Evolutionary conservation across 2,329 filamentous ascomycete genomes (phyloP).

Genomic region (Fusarium neocosmosporiellum): DNA sequence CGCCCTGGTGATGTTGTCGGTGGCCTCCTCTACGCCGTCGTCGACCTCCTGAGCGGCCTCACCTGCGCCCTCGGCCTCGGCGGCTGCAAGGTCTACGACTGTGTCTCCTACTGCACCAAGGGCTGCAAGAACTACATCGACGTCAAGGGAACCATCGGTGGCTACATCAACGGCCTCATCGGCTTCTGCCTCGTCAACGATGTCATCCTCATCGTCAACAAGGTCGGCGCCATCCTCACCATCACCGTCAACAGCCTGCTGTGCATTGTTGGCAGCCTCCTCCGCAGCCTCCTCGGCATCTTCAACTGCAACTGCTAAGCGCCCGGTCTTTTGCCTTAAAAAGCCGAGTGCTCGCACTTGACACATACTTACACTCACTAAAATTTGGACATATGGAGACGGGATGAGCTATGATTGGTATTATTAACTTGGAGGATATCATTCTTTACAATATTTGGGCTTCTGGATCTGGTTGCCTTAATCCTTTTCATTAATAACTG

Average conservation of each 20-base stretch:
- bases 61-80: conserved; percentile 48
- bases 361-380: conserved; percentile 14
- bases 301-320: conserved; percentile 51
- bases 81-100: conserved; percentile 49
- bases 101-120: conserved; percentile 52
- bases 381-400: conserved; percentile 5
- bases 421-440: conserved; percentile 21
- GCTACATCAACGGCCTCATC: conserved; percentile 43
- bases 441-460: neutral
- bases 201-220: conserved; percentile 44
- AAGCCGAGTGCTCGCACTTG: neutral
- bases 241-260: conserved; percentile 47
- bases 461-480: neutral
- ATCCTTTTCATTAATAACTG: conserved; percentile 16
- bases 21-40: conserved; percentile 39
- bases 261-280: conserved; percentile 48
- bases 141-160: conserved; percentile 45
- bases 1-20: conserved; percentile 41
- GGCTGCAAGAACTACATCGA: conserved; percentile 54
- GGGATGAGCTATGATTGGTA: conserved; percentile 15
- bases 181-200: conserved; percentile 50
- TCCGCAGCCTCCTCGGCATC: conserved; percentile 43
- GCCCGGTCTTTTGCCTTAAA: neutral
- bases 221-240: conserved; percentile 40
- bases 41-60: conserved; percentile 38